Conservation (phyloP, 2,329 filamentous ascomycete species). For the Pyrenochaeta sp. region DNA sequence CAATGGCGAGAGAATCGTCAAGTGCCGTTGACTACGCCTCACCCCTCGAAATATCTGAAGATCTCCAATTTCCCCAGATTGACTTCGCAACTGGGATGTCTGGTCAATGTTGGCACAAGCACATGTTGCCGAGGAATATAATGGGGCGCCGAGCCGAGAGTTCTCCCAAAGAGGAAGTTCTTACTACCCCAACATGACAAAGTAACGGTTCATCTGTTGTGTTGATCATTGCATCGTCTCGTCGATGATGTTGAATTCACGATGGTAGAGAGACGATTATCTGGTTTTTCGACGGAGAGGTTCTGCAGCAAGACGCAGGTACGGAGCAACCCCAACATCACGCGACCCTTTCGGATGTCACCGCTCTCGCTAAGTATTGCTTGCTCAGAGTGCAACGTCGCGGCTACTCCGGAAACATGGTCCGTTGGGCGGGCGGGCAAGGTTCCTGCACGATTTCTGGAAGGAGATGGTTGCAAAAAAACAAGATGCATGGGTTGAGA, state of each 20-base stretch:
- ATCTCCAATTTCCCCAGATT: slow-evolving; percentile 1
- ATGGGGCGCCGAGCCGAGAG: slow-evolving; percentile 20
- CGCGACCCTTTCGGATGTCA: slow-evolving; percentile 4
- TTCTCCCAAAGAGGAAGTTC: slow-evolving; percentile 9
- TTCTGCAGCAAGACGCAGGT: slow-evolving; percentile 12
- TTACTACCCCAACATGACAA: slow-evolving; percentile 12
- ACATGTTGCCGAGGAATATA: slow-evolving; percentile 38
- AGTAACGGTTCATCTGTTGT: slow-evolving; percentile 11
- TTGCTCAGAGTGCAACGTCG: slow-evolving; percentile 12
- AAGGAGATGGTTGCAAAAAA: slow-evolving; percentile 7
- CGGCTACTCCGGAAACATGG: slow-evolving; percentile 19
- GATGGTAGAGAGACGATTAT: background rate
- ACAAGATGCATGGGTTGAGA: slow-evolving; percentile 8
- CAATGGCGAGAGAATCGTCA: too few species aligned
- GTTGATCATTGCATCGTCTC: too few species aligned
- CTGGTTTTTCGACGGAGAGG: background rate
- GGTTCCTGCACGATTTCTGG: slow-evolving; percentile 19
- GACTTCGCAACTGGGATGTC: slow-evolving; percentile 5
- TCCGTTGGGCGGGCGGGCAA: slow-evolving; percentile 19
- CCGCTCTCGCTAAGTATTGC: background rate
- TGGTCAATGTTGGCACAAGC: slow-evolving; percentile 11
- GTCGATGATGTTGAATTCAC: too few species aligned
- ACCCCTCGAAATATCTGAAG: too few species aligned
- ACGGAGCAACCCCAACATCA: slow-evolving; percentile 2
- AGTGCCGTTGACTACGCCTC: too few species aligned